Percentiles rank a stretch among this genome's conserved stretches.
Evolutionary conservation across 2,329 filamentous ascomycete species (phyloP).

Genomic region (Fusarium scirpi): DNA sequence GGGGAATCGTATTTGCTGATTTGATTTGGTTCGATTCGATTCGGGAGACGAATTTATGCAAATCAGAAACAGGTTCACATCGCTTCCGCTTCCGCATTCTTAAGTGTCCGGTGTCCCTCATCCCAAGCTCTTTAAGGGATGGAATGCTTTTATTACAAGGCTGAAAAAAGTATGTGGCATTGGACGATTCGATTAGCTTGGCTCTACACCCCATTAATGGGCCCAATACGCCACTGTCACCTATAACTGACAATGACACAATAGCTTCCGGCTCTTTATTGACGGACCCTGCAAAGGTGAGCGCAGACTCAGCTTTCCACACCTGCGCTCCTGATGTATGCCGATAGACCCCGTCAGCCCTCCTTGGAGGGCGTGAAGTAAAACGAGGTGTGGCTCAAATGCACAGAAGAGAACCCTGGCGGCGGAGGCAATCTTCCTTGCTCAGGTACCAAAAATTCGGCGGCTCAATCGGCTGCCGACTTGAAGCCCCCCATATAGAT

Average conservation of each 20-base stretch:
- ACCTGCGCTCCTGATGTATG: constrained; percentile 32
- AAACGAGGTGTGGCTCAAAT: constrained; percentile 38
- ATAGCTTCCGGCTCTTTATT: constrained; percentile 36
- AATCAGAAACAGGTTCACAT: constrained; percentile 30
- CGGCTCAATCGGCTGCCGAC: constrained; percentile 41
- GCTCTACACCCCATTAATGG: constrained; percentile 32
- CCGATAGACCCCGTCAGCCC: constrained; percentile 32
- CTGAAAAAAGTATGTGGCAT: constrained; percentile 43
- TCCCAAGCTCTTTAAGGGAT: constrained; percentile 21
- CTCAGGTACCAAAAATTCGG: constrained; percentile 39
- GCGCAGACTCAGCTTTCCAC: constrained; percentile 31
- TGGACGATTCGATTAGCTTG: constrained; percentile 38
- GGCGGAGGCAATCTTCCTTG: constrained; percentile 36
- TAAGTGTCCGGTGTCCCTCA: constrained; percentile 14
- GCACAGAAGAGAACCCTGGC: constrained; percentile 28
- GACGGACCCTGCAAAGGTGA: constrained; percentile 25
- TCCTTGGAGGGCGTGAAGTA: constrained; percentile 35
- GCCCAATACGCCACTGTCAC: constrained; percentile 45
- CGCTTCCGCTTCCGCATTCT: constrained; percentile 7
- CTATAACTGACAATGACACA: constrained; percentile 39
- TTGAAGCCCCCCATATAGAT: constrained; percentile 37
- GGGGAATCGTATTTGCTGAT: constrained; percentile 17
- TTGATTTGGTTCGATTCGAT: not conserved
- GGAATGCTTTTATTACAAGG: constrained; percentile 41
- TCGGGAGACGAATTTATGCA: constrained; percentile 20